A percentile compares a stretch with the other conserved stretches of the same genome.
phyloP scores from a whole-genome alignment of 176 grass and related monocot species.

The Phoenix dactylifera region DNA sequence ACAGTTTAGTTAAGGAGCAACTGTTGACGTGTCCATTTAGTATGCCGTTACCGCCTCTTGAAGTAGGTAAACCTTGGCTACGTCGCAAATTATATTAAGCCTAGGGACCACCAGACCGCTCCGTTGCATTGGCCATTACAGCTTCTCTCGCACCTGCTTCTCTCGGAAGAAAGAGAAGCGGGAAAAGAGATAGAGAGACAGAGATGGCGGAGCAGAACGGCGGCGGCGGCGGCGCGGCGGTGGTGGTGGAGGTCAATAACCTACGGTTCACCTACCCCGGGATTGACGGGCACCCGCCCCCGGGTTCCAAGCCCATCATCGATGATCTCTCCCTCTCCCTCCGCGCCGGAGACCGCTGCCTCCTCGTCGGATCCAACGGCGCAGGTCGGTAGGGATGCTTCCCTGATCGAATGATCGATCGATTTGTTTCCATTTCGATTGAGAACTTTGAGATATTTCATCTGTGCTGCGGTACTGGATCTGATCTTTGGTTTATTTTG shows the following conservation, averaged over 20 bases:
- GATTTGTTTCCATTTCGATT: no score
- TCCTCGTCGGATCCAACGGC: slow-evolving; percentile 89
- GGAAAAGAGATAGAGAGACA: background rate
- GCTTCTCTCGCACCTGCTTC: background rate
- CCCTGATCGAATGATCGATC: no score
- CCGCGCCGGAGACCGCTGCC: slow-evolving; percentile 55
- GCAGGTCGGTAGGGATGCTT: slow-evolving; percentile 34
- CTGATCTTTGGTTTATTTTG: slow-evolving; percentile 15
- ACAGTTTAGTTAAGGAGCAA: no score
- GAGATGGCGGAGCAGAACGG: slow-evolving; percentile 6
- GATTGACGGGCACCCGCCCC: slow-evolving; percentile 75
- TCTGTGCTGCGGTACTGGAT: no score
- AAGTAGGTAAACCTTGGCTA: no score
- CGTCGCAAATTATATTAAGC: no score
- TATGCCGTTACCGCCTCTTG: no score
- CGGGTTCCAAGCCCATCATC: slow-evolving; percentile 70
- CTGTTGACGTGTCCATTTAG: no score
- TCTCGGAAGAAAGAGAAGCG: background rate
- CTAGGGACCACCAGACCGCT: no score
- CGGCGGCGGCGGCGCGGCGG: slow-evolving; percentile 16
- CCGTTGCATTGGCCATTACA: no score
- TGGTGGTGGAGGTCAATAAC: slow-evolving; percentile 54
- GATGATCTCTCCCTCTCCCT: slow-evolving; percentile 68
- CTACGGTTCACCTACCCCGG: slow-evolving; percentile 91
- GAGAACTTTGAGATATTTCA: no score